phyloP scores from a whole-genome alignment of 441 rosid species.

The Capsella rubella region DNA sequence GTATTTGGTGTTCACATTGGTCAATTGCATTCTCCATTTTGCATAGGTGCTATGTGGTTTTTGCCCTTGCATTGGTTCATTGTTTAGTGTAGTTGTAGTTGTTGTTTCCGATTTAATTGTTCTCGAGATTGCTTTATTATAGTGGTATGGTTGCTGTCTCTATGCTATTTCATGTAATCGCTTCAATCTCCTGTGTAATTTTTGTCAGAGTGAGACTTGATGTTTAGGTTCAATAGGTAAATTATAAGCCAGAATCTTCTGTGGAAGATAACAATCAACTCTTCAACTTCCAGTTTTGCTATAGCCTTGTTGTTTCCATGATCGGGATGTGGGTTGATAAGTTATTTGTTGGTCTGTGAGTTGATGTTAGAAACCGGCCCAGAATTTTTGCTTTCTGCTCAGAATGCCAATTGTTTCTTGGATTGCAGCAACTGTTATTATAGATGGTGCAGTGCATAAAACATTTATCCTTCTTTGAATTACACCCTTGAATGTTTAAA shows the following conservation, averaged over 20 bases:
- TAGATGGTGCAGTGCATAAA: neutral
- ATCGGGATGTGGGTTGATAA: neutral
- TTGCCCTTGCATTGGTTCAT: neutral
- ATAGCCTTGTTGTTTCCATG: neutral
- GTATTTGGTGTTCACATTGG: neutral
- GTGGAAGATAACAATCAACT: neutral
- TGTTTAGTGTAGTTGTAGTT: neutral
- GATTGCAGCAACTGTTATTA: neutral
- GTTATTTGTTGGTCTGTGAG: neutral
- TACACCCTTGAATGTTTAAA: neutral
- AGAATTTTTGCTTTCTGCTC: neutral
- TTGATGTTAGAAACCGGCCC: neutral
- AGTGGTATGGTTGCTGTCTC: conserved; percentile 1
- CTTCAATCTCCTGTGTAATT: neutral
- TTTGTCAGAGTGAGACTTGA: neutral
- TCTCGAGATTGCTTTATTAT: neutral
- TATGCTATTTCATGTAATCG: neutral
- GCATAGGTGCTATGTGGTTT: neutral
- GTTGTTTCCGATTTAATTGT: neutral
- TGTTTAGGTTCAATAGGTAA: neutral
- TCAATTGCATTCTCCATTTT: neutral
- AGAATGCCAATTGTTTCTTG: neutral
- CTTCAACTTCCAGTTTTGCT: no score
- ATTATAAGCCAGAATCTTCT: neutral
- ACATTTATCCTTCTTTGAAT: neutral